Base-by-base conservation (phyloP, 2,329 filamentous ascomycete species). In the Alternaria solani region DNA sequence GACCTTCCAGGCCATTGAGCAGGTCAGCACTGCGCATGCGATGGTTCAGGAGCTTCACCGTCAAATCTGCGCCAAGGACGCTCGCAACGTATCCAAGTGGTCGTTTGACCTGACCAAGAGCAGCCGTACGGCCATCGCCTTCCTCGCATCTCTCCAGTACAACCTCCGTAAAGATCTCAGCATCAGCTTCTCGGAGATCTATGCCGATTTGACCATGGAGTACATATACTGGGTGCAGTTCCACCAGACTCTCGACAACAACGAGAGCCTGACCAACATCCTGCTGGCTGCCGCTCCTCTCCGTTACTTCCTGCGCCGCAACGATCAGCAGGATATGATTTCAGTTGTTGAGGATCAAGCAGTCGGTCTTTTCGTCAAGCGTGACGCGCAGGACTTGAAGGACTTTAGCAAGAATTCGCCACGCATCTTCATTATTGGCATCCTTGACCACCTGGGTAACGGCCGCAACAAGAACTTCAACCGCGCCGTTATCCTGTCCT, bases 31-130 rank as follows among this genome's bases (percentile, higher is more conserved):
- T 80, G 81, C 38, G 68, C 79, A 44, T 73, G 82, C 57, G 69
- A 57, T 86, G 1, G 78, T 85, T 5, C 75, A 82, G 34, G 81
- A 85, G 59, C 69, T 86, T 14, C 83, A 82, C 59, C 79, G 81
- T 51, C 82, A 85, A 60, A 79, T 85, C n/a, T 79, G 85, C 30
- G 81, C 82, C 23, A 78, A 80, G 36, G 79, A 83, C 39, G 60
- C 66, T 46, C 64, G 67, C n/a, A 66, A 69, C 25, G 61, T 68
- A 20, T 69, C 67, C 12, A 73, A 74, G 46, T 75, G 70, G 69
- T 74, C 71, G 8, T 75, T 75, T n/a, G 72, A 76, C 36, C 41
- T 75, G 32, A 75, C 72, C 1, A 74, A 73, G 59, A 62, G 57
- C 34, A 59, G 53, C 28, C 75, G 74, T n/a, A 63, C 67, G 2